These are phyloP conservation scores for Rhodomyrtus psidioides DNA, from an alignment of 441 rosid species.

Conservation along the genomic window DNA sequence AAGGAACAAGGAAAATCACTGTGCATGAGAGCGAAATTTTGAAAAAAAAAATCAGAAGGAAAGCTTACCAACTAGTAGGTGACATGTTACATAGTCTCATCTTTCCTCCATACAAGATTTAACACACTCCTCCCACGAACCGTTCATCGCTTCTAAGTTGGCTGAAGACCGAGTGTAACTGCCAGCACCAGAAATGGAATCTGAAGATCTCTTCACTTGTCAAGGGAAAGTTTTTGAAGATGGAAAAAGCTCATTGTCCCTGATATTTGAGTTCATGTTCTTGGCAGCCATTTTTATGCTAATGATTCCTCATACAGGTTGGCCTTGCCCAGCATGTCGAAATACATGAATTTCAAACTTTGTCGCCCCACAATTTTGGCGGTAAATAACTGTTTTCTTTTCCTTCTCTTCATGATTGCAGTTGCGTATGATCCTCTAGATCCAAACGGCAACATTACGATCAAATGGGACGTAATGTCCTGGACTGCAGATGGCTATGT, in stretches of 20 bases:
- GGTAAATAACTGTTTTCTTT: not conserved
- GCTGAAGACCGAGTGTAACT: not conserved
- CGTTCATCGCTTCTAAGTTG: not conserved
- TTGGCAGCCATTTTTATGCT: conserved; percentile 15
- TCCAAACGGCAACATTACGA: conserved; percentile 75
- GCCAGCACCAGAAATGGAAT: not conserved
- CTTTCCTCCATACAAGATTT: not conserved
- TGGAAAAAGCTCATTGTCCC: not conserved
- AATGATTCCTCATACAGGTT: conserved; percentile 39
- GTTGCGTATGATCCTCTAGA: conserved; percentile 85
- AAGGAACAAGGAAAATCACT: not conserved
- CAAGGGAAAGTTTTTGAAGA: not conserved
- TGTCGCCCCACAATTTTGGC: not conserved
- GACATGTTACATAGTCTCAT: conserved; percentile 21
- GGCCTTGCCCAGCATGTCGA: not conserved
- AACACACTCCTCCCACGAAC: not conserved
- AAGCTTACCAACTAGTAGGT: conserved; percentile 40
- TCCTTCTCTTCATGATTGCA: conserved; percentile 15
- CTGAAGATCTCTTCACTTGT: not conserved
- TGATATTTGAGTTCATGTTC: conserved; percentile 11
- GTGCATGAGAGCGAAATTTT: not conserved
- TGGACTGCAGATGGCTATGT: conserved; percentile 75
- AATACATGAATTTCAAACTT: not conserved
- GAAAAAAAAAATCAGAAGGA: conserved; percentile 5
- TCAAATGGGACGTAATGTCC: conserved; percentile 81